phyloP scores from a whole-genome alignment of 768 basidiomycete species.

The Leccinum imitatum region DNA sequence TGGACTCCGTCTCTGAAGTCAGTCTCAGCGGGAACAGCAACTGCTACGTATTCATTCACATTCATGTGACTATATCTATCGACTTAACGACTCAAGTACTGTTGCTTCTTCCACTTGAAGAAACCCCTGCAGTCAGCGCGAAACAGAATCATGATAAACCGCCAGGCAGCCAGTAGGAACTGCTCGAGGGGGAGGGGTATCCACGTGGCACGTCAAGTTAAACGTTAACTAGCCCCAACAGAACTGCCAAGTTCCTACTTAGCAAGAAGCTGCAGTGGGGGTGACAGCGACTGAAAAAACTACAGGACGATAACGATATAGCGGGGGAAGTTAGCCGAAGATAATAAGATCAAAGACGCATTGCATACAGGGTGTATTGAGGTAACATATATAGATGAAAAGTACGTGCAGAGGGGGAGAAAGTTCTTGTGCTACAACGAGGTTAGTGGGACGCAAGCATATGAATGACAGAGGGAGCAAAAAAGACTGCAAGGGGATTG shows the following conservation, averaged over 20 bases:
- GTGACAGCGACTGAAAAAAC: not conserved
- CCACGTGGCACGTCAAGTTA: not conserved
- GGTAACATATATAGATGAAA: slow-evolving; percentile 8
- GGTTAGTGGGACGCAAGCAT: slow-evolving; percentile 2
- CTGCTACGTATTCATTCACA: no score
- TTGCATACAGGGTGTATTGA: slow-evolving; percentile 8
- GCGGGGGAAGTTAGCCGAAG: not conserved
- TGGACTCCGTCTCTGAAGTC: no score
- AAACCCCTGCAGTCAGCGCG: not conserved
- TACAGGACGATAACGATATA: slow-evolving; percentile 1
- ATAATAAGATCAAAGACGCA: not conserved
- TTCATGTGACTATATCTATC: no score
- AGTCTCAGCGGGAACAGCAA: no score
- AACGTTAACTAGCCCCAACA: not conserved
- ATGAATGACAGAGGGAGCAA: not conserved
- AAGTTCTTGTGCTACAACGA: slow-evolving; percentile 14
- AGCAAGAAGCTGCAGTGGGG: not conserved
- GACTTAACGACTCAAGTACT: not conserved
- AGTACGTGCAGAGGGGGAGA: slow-evolving; percentile 6
- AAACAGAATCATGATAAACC: not conserved
- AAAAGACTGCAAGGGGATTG: not conserved
- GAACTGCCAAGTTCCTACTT: not conserved
- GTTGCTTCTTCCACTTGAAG: not conserved
- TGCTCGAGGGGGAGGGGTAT: not conserved
- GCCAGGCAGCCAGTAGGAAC: not conserved